Percentiles rank a stretch among this genome's conserved stretches.
These are phyloP conservation scores for Hypoxylon sp. DNA, from an alignment of 2,329 filamentous ascomycete species.

Conservation along the genomic window DNA sequence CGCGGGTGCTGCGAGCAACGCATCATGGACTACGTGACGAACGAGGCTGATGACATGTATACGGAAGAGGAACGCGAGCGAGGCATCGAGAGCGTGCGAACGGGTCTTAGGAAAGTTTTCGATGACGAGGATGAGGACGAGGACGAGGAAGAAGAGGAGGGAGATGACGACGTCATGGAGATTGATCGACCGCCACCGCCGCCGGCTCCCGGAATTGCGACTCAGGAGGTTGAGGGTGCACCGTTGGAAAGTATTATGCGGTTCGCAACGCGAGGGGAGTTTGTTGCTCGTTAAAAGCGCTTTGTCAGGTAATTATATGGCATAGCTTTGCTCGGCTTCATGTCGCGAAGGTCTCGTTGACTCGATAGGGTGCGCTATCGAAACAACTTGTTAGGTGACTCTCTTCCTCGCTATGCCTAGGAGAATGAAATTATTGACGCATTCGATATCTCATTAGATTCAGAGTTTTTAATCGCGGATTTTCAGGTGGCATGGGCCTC, in stretches of 20 bases:
- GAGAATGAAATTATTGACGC: background rate
- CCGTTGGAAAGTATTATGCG: slow-evolving; percentile 50
- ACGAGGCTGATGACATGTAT: slow-evolving; percentile 75
- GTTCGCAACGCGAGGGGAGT: slow-evolving; percentile 45
- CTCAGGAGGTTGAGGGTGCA: slow-evolving; percentile 49
- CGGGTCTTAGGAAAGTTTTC: slow-evolving; percentile 73
- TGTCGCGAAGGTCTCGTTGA: background rate
- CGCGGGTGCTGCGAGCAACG: slow-evolving; percentile 54
- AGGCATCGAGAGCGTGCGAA: slow-evolving; percentile 79
- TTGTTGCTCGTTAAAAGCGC: slow-evolving; percentile 31
- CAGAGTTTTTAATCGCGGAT: background rate
- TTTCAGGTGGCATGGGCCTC: background rate
- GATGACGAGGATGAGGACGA: slow-evolving; percentile 69
- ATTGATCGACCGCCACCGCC: slow-evolving; percentile 53
- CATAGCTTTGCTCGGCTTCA: background rate
- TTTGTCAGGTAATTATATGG: slow-evolving; percentile 1
- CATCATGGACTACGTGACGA: slow-evolving; percentile 57
- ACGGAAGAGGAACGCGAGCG: slow-evolving; percentile 77
- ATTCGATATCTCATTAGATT: background rate
- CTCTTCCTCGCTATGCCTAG: background rate
- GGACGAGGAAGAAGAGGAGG: slow-evolving; percentile 66
- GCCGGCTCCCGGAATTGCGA: slow-evolving; percentile 49
- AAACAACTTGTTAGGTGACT: background rate
- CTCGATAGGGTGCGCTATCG: background rate
- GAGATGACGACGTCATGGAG: slow-evolving; percentile 53